Evolutionary conservation across 2,329 filamentous ascomycete genomes (phyloP).

Genomic region (Penicillium sp.): DNA sequence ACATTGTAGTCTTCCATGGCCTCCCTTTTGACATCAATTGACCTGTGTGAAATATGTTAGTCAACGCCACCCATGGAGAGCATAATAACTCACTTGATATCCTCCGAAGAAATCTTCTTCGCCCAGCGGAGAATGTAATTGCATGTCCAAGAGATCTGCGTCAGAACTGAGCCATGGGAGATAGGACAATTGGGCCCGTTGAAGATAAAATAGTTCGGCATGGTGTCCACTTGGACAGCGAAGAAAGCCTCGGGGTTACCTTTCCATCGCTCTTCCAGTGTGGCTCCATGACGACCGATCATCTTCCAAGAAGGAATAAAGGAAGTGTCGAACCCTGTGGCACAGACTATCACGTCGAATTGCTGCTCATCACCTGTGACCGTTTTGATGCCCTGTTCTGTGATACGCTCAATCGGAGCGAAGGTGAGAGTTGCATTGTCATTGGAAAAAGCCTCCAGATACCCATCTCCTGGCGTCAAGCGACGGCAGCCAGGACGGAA

Average conservation of each 20-base stretch:
- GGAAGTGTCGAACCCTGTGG: conserved; percentile 36
- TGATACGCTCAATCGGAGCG: conserved; percentile 39
- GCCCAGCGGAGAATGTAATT: conserved; percentile 25
- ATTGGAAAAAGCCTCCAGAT: conserved; percentile 49
- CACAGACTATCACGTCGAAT: conserved; percentile 33
- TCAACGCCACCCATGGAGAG: not conserved
- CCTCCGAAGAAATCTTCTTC: conserved; percentile 34
- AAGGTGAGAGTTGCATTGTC: conserved; percentile 37
- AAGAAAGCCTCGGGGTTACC: conserved; percentile 29
- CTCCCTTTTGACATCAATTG: conserved; percentile 27
- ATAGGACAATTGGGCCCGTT: conserved; percentile 31
- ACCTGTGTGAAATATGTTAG: conserved; percentile 8
- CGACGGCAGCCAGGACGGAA: conserved; percentile 47
- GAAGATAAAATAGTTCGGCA: conserved; percentile 39
- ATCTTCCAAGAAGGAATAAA: conserved; percentile 30
- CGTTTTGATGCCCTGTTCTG: conserved; percentile 27
- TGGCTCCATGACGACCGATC: conserved; percentile 26
- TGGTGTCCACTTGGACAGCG: conserved; percentile 18
- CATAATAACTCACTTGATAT: conserved; percentile 29
- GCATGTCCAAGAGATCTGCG: not conserved
- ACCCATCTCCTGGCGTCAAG: conserved; percentile 53
- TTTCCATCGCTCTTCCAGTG: conserved; percentile 30
- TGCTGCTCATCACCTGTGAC: conserved; percentile 19
- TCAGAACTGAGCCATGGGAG: conserved; percentile 30
- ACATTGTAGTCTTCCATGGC: conserved; percentile 37